These are phyloP conservation scores for Pythium aristosporum DNA, from an alignment of 352 stramenopile genomes.

Conservation along the genomic window DNA sequence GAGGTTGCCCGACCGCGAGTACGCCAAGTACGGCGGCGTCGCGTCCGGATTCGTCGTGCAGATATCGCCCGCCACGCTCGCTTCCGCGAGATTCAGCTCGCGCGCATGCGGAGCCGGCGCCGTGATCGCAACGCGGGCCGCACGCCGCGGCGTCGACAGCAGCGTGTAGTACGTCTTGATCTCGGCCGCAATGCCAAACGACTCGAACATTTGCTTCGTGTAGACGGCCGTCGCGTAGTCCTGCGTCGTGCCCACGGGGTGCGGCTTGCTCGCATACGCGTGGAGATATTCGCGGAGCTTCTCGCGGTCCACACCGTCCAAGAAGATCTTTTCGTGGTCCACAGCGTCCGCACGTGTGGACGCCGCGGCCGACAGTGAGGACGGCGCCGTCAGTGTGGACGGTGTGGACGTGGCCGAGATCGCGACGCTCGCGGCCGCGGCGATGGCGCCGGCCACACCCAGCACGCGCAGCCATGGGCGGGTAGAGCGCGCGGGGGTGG, in stretches of 20 bases:
- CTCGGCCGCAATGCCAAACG: slow-evolving; percentile 30
- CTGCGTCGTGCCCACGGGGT: slow-evolving; percentile 40
- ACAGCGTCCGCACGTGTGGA: not conserved
- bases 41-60: slow-evolving; percentile 54
- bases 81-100: slow-evolving; percentile 57
- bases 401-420: not conserved
- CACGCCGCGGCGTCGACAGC: slow-evolving; percentile 58
- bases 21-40: slow-evolving; percentile 79
- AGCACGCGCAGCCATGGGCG: slow-evolving; percentile 6
- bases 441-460: not conserved
- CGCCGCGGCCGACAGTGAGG: slow-evolving; percentile 6
- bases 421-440: slow-evolving; percentile 1
- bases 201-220: slow-evolving; percentile 32
- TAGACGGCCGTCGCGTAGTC: slow-evolving; percentile 61
- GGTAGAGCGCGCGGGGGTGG: too few species aligned
- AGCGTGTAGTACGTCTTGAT: slow-evolving; percentile 10
- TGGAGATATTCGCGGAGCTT: slow-evolving; percentile 35
- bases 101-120: slow-evolving; percentile 30
- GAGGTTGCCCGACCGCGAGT: slow-evolving; percentile 74
- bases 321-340: slow-evolving; percentile 28
- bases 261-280: slow-evolving; percentile 30
- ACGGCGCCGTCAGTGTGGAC: slow-evolving; percentile 12
- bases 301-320: slow-evolving; percentile 28
- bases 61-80: slow-evolving; percentile 53
- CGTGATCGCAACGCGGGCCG: slow-evolving; percentile 45